Evolutionary conservation across 1,139 yeast genomes (phyloP), one percentile per base, ranked within the genome.

Genomic region (Tardiomyces digboiensis): DNA sequence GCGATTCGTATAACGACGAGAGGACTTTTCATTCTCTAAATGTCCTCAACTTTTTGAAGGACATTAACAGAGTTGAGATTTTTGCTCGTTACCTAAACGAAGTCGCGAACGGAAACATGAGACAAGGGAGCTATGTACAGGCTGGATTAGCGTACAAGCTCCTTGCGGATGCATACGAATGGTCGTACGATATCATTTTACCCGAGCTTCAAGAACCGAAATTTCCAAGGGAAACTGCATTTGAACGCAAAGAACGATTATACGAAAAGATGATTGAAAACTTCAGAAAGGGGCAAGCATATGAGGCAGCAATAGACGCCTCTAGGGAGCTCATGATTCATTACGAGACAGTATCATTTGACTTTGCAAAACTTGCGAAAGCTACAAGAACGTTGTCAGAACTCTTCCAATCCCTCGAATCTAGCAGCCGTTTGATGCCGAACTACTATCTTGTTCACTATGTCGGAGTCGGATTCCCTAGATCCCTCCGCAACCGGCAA

Each of bases 381-480:
- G 87, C 82, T 45, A 88, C 85, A 57, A 72, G 74, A 42, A 78
- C 81, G 52, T 70, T 87, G 55, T 78, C 89, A 19, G 75, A 76
- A 53, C 67, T 86, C 33, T 87, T 84, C 62, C 68, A 73, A 41
- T 81, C 76, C 45, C 70, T 87, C 52, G 89, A 83, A 58, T 71
- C 77, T 20, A 74, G 82, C 12, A 95, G 84, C 58, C 76, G 89
- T 56, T 44, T 56, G 40, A 76, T 82, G 29, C 87, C 95, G 22
- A 79, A 89, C 12, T 87, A 77, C 62, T 87, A 85, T 69, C 75
- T 83, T 57, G 88, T 87, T 46, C 75, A 85, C 19, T 85, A 82
- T 55, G 75, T 85, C 61, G 97, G 97, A 16, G 76, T 75, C 44
- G 95, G 95, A 2, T 87, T 87, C 72, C 95, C 95, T 12, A 70